Base-by-base conservation (phyloP, 306 rosid species). In the Cucumis melo region DNA sequence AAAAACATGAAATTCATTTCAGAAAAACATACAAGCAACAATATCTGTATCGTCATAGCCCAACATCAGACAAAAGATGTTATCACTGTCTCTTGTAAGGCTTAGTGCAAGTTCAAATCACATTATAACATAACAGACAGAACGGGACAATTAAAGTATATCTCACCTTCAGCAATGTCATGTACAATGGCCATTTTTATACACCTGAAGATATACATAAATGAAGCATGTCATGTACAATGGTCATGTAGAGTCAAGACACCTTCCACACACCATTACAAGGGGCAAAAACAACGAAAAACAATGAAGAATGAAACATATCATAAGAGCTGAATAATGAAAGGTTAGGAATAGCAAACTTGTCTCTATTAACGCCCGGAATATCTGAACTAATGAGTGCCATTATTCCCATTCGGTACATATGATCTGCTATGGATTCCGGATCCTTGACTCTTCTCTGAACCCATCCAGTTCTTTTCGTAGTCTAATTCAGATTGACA, bases 111-210 rank as follows among this genome's bases (percentile, higher is more conserved):
- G 58, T 70, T 14, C 66, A 56, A 74, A 53, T 74, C 13, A 74
- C 39, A 41, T 58, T 21, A 56, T 13, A 39, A 15, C 3, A 4
- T 51, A 6, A n/a, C 15, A 20, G 17, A 7, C 36, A 5, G 36
- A 32, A 6, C 63, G 61, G 60, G 23, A 13, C 13, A 39, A 24
- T 32, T 36, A 34, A 60, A 61, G 46, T 73, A 24, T 21, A 66
- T 54, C 75, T 68, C 80, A 91, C 98, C 97, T 88, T 91, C 96
- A 10, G 96, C 94, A 73, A 93, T 90, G 70, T 91, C 97, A 51
- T 91, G 98, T 73, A 93, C 98, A 88, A 93, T 83, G 53, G 98
- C 98, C 85, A 93, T 86, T 87, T 91, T 93, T 20, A 93, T 82
- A 73, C 92, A 91, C 93, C 97, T 91, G 92, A 75, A 84, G 80